Evolutionary conservation across 2,329 filamentous ascomycete genomes (phyloP).

Genomic region (Fusarium cyanostomum): DNA sequence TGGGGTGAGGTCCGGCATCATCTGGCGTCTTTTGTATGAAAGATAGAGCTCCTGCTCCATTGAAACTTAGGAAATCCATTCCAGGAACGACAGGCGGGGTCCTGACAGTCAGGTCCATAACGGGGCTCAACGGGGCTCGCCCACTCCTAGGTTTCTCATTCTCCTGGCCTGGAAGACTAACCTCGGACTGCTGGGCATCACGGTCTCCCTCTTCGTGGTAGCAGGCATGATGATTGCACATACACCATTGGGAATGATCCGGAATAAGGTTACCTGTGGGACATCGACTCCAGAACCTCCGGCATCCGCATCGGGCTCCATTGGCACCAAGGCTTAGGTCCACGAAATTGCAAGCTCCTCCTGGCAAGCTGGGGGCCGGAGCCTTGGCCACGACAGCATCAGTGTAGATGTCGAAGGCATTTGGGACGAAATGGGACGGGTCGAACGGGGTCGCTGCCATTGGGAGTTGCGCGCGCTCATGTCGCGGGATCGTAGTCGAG

Average conservation of each 20-base stretch:
- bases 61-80: conserved; percentile 55
- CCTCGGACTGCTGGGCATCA: conserved; percentile 38
- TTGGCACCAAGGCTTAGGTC: conserved; percentile 62
- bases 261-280: conserved; percentile 46
- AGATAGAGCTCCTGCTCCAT: conserved; percentile 45
- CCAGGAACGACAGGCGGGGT: conserved; percentile 49
- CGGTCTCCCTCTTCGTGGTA: conserved; percentile 62
- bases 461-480: conserved; percentile 47
- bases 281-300: conserved; percentile 66
- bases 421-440: conserved; percentile 52
- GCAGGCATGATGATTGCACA: conserved; percentile 71
- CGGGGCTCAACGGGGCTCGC: conserved; percentile 63
- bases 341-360: conserved; percentile 66
- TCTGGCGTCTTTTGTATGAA: conserved; percentile 47
- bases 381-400: conserved; percentile 52
- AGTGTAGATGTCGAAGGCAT: conserved; percentile 65
- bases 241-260: conserved; percentile 63
- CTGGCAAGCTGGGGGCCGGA: conserved; percentile 53
- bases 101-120: conserved; percentile 59
- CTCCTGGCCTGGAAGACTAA: conserved; percentile 56
- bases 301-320: conserved; percentile 66
- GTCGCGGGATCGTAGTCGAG: conserved; percentile 34
- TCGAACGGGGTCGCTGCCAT: conserved; percentile 65
- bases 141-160: conserved; percentile 60
- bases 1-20: conserved; percentile 30